These are phyloP conservation scores for Moniliophthora roreri DNA, from an alignment of 1,284 basidiomycete species.

Conservation along the genomic window DNA sequence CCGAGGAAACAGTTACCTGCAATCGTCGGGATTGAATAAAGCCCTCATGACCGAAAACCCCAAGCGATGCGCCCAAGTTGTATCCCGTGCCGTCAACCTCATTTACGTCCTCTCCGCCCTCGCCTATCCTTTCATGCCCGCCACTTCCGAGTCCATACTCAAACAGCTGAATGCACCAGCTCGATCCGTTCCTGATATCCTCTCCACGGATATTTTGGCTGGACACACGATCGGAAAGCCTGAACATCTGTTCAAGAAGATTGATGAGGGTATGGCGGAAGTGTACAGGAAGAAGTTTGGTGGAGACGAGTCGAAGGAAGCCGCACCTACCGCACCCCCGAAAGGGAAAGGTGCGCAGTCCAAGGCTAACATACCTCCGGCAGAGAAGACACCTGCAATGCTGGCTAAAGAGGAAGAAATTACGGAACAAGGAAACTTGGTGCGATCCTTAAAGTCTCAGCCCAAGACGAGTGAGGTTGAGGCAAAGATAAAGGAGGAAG, in stretches of 20 bases:
- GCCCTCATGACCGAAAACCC: constrained; percentile 82
- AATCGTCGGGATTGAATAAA: constrained; percentile 91
- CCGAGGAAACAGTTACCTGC: constrained; percentile 94
- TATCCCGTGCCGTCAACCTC: constrained; percentile 89
- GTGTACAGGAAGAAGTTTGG: constrained; percentile 84
- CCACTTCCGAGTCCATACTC: constrained; percentile 82
- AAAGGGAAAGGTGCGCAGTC: constrained; percentile 32
- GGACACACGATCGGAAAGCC: constrained; percentile 89
- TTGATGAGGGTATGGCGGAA: constrained; percentile 89
- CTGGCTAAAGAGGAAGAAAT: constrained; percentile 70
- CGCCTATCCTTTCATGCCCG: constrained; percentile 96
- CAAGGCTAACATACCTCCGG: constrained; percentile 36
- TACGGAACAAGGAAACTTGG: constrained; percentile 69
- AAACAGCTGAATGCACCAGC: constrained; percentile 89
- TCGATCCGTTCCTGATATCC: constrained; percentile 67
- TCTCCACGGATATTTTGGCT: constrained; percentile 81
- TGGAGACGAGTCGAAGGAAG: constrained; percentile 48
- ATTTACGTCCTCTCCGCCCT: constrained; percentile 90
- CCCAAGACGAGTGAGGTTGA: constrained; percentile 71
- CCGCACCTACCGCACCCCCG: constrained; percentile 25
- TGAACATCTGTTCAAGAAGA: constrained; percentile 91
- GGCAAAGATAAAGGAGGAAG: constrained; percentile 60
- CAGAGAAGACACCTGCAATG: constrained; percentile 65
- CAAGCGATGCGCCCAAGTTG: constrained; percentile 85
- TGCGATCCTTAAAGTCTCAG: constrained; percentile 66